Evolutionary conservation across 805 yeast species (phyloP).

Genomic region (Ogataea paraovalis): DNA sequence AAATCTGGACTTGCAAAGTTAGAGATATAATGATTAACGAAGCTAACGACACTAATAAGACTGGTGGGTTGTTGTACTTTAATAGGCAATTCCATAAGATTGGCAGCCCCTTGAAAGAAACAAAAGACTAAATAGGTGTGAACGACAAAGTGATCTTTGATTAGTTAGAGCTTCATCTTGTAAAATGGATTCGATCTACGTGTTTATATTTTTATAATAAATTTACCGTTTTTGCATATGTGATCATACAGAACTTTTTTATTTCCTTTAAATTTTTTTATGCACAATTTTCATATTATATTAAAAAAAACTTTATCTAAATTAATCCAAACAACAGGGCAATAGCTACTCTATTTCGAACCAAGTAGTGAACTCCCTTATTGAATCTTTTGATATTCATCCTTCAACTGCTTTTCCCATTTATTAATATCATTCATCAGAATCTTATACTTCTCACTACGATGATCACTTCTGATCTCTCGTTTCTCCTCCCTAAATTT

Average conservation of each 20-base stretch:
- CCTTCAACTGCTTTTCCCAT: slow-evolving; percentile 21
- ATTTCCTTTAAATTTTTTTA: not conserved
- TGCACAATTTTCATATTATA: not conserved
- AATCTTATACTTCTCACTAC: slow-evolving; percentile 23
- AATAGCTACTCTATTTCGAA: not conserved
- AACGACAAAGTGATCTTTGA: not conserved
- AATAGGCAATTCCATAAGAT: slow-evolving; percentile 55
- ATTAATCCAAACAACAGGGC: not conserved
- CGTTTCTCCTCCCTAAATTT: slow-evolving; percentile 20
- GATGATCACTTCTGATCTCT: slow-evolving; percentile 18
- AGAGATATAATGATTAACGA: slow-evolving; percentile 42
- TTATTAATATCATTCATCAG: slow-evolving; percentile 23
- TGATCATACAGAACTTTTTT: not conserved
- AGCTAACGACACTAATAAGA: slow-evolving; percentile 30
- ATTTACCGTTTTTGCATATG: not conserved
- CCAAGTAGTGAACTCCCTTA: no score
- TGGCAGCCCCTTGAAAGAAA: slow-evolving; percentile 23
- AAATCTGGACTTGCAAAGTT: slow-evolving; percentile 84
- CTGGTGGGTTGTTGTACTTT: slow-evolving; percentile 67
- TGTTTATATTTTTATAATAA: not conserved
- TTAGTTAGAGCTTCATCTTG: slow-evolving; percentile 16
- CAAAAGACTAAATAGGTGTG: not conserved
- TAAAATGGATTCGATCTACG: not conserved
- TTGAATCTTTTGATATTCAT: slow-evolving; percentile 3
- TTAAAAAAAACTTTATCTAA: not conserved